Base-by-base conservation (phyloP, 768 basidiomycete genomes). In the Kwoniella sp. region DNA sequence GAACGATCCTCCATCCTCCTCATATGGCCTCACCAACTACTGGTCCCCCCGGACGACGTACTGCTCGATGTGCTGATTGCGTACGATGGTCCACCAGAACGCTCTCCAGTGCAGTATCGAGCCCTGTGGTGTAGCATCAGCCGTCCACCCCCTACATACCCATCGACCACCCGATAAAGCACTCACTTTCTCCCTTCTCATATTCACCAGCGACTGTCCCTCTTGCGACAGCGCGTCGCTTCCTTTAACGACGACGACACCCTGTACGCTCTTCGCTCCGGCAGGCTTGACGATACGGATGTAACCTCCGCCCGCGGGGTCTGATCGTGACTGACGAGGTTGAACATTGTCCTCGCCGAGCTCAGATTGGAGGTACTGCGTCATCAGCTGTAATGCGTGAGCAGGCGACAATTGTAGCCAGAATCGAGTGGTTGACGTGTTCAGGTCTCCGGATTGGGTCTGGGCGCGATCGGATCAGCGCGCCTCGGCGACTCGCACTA, bases 41-140 rank as follows among this genome's bases (percentile, higher is more conserved):
- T 43, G 23, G 31, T 70, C 68, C 0, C 65, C 63, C 17, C 49
- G 59, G 27, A 70, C 44, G 25, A 70, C 56, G 38, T 67, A 65
- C n/a, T 36, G 65, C 53, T 59, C 65, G 3, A 70, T 56, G 28
- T 46, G 44, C 31, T 47, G 47, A 57, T 67, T 48, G 36, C 65
- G 45, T 3, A 65, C 65, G 12, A 70, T 50, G 31, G 46, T 50
- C 69, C 69, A 70, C 69, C 69, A 70, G 40, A 63, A 70, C 12
- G 58, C 55, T 40, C 53, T 60, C 69, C 69, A 70, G 39, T 70
- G 69, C 26, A 70, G 43, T 19, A 67, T 61, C 10, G 65, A 65
- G 11, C 69, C 69, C 68, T 70, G 40, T 12, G 11, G 42, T 22
- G 9, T n/a, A 19, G n/a, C n/a, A n/a, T n/a, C n/a, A n/a, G n/a